Conservation (phyloP, 371 early-diverging fungal species). For the Coelomomyces lativittatus region DNA sequence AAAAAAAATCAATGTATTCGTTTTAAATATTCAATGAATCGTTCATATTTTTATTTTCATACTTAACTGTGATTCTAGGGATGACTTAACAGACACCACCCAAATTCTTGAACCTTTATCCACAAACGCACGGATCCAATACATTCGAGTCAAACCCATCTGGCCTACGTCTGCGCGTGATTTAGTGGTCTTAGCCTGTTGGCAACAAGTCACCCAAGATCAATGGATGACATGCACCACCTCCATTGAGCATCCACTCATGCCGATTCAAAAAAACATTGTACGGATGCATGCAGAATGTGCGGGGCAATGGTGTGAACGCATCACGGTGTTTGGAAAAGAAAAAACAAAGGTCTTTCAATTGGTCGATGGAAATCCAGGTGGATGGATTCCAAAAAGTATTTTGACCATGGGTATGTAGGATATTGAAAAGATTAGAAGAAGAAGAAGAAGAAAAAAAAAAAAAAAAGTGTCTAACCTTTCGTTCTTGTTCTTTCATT, state of each 20-base stretch:
- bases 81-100: background rate
- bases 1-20: constrained; percentile 2
- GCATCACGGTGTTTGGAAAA: background rate
- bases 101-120: background rate
- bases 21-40: constrained; percentile 15
- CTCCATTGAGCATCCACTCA: constrained; percentile 13
- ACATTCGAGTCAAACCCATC: constrained; percentile 25
- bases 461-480: no score
- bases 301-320: constrained; percentile 24
- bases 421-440: background rate
- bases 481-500: no score
- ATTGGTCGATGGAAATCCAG: constrained; percentile 30
- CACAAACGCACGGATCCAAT: constrained; percentile 18
- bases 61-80: background rate
- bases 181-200: constrained; percentile 19
- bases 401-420: constrained; percentile 21
- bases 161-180: constrained; percentile 44
- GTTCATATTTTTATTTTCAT: constrained; percentile 2
- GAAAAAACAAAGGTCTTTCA: constrained; percentile 1
- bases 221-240: constrained; percentile 13
- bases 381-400: constrained; percentile 38
- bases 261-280: constrained; percentile 15
- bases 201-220: constrained; percentile 8
- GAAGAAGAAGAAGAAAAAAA: background rate
- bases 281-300: constrained; percentile 35